Evolutionary conservation across 352 stramenopile genomes (phyloP).

Genomic region (Peronosclerospora sorghi): DNA sequence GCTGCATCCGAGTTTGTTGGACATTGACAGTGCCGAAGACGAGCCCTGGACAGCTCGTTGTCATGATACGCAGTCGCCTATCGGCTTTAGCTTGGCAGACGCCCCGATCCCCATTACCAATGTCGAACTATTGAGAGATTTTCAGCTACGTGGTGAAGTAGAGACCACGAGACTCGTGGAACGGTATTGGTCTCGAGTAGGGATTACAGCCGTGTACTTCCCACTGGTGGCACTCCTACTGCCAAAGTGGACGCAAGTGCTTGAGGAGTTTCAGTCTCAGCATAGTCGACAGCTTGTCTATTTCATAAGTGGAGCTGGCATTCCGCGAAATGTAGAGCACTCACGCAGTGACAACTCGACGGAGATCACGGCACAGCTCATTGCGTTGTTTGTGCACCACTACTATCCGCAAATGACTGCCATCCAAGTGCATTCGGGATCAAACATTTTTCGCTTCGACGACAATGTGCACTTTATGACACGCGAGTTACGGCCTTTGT

Average conservation of each 20-base stretch:
- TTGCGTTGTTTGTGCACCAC: conserved; percentile 86
- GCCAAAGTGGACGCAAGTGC: conserved; percentile 85
- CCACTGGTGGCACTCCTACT: conserved; percentile 91
- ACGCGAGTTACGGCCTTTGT: conserved; percentile 86
- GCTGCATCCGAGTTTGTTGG: conserved; percentile 59
- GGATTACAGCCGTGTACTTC: conserved; percentile 89
- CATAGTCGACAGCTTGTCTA: conserved; percentile 88
- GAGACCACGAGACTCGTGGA: conserved; percentile 53
- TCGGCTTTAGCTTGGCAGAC: conserved; percentile 60
- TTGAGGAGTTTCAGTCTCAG: conserved; percentile 68
- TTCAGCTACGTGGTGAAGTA: conserved; percentile 48
- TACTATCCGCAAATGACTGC: conserved; percentile 91
- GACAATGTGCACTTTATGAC: conserved; percentile 98
- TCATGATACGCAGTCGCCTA: conserved; percentile 55
- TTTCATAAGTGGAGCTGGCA: conserved; percentile 92
- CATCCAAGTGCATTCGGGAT: conserved; percentile 91
- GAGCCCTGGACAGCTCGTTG: conserved; percentile 47
- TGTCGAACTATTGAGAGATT: conserved; percentile 34
- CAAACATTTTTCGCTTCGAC: conserved; percentile 92
- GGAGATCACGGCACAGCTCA: conserved; percentile 86
- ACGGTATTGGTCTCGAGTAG: conserved; percentile 49
- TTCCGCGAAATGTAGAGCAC: conserved; percentile 90
- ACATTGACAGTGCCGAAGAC: conserved; percentile 20
- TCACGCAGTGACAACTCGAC: conserved; percentile 92
- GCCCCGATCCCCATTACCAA: conserved; percentile 40